Percentiles rank a stretch among this genome's conserved stretches.
Conservation (phyloP, 805 yeast species). For the Metschnikowia vanudenii region DNA sequence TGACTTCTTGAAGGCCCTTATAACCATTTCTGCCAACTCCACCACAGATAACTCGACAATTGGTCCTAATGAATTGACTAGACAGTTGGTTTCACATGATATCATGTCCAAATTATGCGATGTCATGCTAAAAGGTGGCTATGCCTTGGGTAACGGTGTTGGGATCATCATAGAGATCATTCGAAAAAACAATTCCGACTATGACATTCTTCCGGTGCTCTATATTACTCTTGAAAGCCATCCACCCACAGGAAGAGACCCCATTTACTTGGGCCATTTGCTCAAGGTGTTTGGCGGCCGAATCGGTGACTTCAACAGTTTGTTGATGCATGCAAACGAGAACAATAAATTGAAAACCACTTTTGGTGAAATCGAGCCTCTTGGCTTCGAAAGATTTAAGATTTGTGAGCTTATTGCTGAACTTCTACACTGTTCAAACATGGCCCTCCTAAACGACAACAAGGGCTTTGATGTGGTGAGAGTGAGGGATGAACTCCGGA, state of each 20-base stretch:
- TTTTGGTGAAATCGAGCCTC: slow-evolving; percentile 35
- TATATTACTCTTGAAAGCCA: slow-evolving; percentile 45
- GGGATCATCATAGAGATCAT: slow-evolving; percentile 47
- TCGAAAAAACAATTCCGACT: slow-evolving; percentile 46
- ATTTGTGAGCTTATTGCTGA: slow-evolving; percentile 48
- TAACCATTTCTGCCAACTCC: slow-evolving; percentile 46
- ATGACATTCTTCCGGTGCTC: slow-evolving; percentile 44
- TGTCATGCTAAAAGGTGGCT: slow-evolving; percentile 46
- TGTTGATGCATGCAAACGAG: slow-evolving; percentile 28
- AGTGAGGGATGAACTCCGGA: slow-evolving; percentile 37
- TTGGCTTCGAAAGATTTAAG: slow-evolving; percentile 47
- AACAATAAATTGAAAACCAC: slow-evolving; percentile 23
- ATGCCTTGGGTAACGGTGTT: slow-evolving; percentile 48
- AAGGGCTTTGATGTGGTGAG: slow-evolving; percentile 43
- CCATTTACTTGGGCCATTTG: slow-evolving; percentile 45
- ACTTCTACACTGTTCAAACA: slow-evolving; percentile 46
- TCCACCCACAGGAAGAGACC: slow-evolving; percentile 49
- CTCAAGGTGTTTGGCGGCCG: slow-evolving; percentile 40
- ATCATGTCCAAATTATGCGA: slow-evolving; percentile 36
- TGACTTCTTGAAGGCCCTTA: slow-evolving; percentile 44
- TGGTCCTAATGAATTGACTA: slow-evolving; percentile 47
- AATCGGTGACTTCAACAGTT: slow-evolving; percentile 36
- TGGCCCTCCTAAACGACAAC: slow-evolving; percentile 45
- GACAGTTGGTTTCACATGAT: slow-evolving; percentile 41
- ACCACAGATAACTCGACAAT: slow-evolving; percentile 46